Conservation (phyloP, 202 grass and related monocot species). For the Carex arenaria region DNA sequence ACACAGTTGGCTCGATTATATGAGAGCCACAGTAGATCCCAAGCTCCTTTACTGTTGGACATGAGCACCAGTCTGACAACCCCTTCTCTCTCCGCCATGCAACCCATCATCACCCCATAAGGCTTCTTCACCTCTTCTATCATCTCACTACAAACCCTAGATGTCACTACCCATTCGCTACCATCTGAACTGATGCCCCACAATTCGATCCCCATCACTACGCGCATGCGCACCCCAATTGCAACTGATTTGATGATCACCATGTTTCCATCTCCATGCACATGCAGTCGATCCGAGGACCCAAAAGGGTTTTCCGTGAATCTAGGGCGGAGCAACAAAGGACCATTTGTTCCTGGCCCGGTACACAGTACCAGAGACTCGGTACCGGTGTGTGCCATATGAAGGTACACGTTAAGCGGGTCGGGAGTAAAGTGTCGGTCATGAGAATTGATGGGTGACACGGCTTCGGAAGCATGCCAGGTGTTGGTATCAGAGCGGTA, state of each 20-base stretch:
- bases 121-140: conserved; percentile 59
- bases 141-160: conserved; percentile 45
- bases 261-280: conserved; percentile 83
- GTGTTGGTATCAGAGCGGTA: conserved; percentile 63
- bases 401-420: conserved; percentile 44
- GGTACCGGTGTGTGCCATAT: conserved; percentile 42
- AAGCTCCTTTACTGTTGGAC: conserved; percentile 76
- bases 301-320: conserved; percentile 44
- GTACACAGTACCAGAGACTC: conserved; percentile 74
- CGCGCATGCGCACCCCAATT: conserved; percentile 40
- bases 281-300: conserved; percentile 43
- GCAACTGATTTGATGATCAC: conserved; percentile 59
- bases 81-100: conserved; percentile 76
- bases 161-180: conserved; percentile 60
- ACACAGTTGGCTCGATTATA: conserved; percentile 43
- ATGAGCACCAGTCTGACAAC: conserved; percentile 71
- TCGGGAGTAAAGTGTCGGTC: neutral
- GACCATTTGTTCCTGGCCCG: conserved; percentile 11
- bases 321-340: conserved; percentile 56
- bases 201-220: conserved; percentile 66
- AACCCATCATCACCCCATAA: conserved; percentile 79
- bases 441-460: neutral
- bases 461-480: conserved; percentile 57
- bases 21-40: conserved; percentile 84
- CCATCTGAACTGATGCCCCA: conserved; percentile 42